phyloP scores from a whole-genome alignment of 306 rosid species.

The Citrullus colocynthis region DNA sequence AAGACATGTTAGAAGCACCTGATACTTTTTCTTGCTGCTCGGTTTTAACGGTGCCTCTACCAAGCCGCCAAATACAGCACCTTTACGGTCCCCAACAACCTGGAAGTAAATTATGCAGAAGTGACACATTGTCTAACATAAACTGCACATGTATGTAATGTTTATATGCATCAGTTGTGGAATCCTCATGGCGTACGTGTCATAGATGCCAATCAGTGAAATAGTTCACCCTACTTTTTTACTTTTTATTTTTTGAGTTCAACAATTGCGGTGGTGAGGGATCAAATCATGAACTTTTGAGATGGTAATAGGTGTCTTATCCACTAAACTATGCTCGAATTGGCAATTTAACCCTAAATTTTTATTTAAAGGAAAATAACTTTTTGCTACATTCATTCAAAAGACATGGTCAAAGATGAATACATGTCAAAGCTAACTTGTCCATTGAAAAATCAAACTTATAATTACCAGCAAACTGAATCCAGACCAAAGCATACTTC shows the following conservation, averaged over 20 bases:
- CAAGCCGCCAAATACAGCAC: slow-evolving; percentile 90
- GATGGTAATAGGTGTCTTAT: background rate
- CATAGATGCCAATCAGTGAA: background rate
- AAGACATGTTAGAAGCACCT: slow-evolving; percentile 36
- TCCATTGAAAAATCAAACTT: slow-evolving; percentile 2
- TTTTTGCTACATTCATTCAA: background rate
- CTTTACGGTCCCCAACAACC: slow-evolving; percentile 79
- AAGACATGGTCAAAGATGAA: background rate
- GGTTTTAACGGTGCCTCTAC: slow-evolving; percentile 84
- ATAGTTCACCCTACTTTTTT: background rate
- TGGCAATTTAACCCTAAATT: background rate
- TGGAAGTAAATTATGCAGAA: slow-evolving; percentile 14
- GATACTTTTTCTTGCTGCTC: slow-evolving; percentile 60
- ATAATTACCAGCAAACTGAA: slow-evolving; percentile 65
- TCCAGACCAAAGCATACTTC: slow-evolving; percentile 88
- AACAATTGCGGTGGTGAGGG: background rate
- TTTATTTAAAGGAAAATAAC: background rate
- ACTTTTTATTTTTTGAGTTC: too few species aligned
- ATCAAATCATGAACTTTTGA: background rate
- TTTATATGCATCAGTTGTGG: background rate
- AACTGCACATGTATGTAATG: background rate
- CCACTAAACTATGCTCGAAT: background rate
- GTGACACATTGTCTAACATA: background rate
- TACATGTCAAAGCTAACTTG: background rate
- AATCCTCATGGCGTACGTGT: background rate